Conservation (phyloP, 192 early-diverging fungal species). For the Piromyces sp. region DNA sequence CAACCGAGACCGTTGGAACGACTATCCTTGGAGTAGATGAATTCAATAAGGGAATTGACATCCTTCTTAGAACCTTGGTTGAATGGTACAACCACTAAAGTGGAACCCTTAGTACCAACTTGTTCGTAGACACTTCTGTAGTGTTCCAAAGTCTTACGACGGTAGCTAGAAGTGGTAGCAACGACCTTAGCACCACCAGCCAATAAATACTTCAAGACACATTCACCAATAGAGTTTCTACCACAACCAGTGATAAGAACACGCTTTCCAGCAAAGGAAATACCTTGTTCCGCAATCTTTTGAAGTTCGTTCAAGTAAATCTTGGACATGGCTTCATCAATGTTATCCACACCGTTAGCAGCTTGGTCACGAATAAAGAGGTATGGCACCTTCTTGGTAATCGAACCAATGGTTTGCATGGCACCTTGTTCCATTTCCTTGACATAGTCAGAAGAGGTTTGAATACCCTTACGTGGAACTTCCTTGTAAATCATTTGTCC, state of each 20-base stretch:
- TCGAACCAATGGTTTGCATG: slow-evolving; percentile 10
- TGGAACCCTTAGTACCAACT: slow-evolving; percentile 70
- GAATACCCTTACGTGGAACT: slow-evolving; percentile 57
- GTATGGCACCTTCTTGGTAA: background rate
- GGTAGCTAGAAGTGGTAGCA: slow-evolving; percentile 83
- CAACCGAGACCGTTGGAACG: slow-evolving; percentile 55
- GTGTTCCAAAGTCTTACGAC: slow-evolving; percentile 54
- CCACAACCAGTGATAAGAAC: slow-evolving; percentile 82
- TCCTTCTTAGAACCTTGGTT: slow-evolving; percentile 84
- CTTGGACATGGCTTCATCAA: slow-evolving; percentile 48
- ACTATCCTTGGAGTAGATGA: slow-evolving; percentile 60
- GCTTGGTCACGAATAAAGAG: background rate
- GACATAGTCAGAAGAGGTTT: slow-evolving; percentile 86
- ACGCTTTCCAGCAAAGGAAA: slow-evolving; percentile 69
- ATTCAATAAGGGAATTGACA: slow-evolving; percentile 56
- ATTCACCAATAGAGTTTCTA: slow-evolving; percentile 72
- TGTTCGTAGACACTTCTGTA: slow-evolving; percentile 75
- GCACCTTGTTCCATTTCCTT: slow-evolving; percentile 45
- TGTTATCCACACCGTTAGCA: background rate
- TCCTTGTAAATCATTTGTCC: slow-evolving; percentile 76
- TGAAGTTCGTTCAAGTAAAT: slow-evolving; percentile 67
- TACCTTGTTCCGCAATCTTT: slow-evolving; percentile 62
- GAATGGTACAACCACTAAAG: slow-evolving; percentile 80
- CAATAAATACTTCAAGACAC: slow-evolving; percentile 62
- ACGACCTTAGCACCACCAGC: slow-evolving; percentile 75